Evolutionary conservation across 2,329 filamentous ascomycete genomes (phyloP), one percentile per base, ranked within the genome.

Genomic region (Simplicillium sp.): DNA sequence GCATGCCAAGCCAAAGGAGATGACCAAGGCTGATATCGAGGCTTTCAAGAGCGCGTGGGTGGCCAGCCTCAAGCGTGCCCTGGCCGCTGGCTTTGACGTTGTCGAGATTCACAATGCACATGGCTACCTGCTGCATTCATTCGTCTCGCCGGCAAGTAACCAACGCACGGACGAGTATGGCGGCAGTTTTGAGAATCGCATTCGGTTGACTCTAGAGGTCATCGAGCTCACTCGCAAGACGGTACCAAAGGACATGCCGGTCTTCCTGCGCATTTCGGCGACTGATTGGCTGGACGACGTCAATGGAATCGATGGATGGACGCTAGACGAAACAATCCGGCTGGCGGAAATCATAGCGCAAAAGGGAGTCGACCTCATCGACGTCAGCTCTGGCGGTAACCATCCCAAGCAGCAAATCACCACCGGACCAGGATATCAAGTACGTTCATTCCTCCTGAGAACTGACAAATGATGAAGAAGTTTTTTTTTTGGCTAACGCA

Each of bases 11-110:
- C n/a, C n/a, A n/a, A n/a, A n/a, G n/a, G n/a, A n/a, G n/a, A n/a
- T n/a, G n/a, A n/a, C n/a, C n/a, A n/a, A n/a, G n/a, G n/a, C n/a
- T n/a, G n/a, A n/a, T n/a, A n/a, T n/a, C n/a, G n/a, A n/a, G n/a
- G n/a, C n/a, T n/a, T n/a, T n/a, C n/a, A n/a, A n/a, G n/a, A n/a
- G n/a, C n/a, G n/a, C n/a, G n/a, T n/a, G n/a, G n/a, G n/a, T n/a
- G n/a, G n/a, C n/a, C n/a, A n/a, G n/a, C n/a, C n/a, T n/a, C n/a
- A n/a, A n/a, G n/a, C n/a, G n/a, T n/a, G n/a, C n/a, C n/a, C n/a
- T n/a, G n/a, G n/a, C n/a, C n/a, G 75, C 74, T 2, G 77, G 77
- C 3, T 79, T 65, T 16, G 60, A 69, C 36, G 61, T 63, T 3
- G 58, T 70, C 31, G 55, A 66, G 54, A 55, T 72, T 15, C 69